Conservation (phyloP, 192 early-diverging fungal genomes). For the Radiomyces spectabilis region DNA sequence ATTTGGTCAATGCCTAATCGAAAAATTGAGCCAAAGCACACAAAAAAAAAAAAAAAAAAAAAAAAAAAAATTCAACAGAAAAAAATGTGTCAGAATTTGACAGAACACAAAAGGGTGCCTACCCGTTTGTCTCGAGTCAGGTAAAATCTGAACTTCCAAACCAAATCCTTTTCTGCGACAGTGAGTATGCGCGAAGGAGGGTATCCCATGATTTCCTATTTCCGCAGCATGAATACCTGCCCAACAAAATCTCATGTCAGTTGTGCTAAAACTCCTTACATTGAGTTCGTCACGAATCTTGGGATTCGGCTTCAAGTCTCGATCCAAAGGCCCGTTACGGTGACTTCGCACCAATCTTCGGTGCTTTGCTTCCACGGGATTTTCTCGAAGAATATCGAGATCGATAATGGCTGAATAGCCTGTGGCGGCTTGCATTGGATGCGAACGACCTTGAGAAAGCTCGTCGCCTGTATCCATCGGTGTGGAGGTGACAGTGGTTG, state of each 20-base stretch:
- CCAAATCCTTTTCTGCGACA: slow-evolving; percentile 84
- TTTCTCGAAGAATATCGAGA: slow-evolving; percentile 83
- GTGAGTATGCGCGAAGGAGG: slow-evolving; percentile 84
- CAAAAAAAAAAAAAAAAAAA: background rate
- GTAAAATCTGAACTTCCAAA: slow-evolving; percentile 98
- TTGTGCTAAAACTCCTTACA: too few relatives aligned
- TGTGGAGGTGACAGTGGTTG: slow-evolving; percentile 3
- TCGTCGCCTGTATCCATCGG: slow-evolving; percentile 2
- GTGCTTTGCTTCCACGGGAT: slow-evolving; percentile 94
- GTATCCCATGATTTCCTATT: slow-evolving; percentile 83
- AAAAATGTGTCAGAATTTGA: background rate
- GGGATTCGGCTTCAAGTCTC: slow-evolving; percentile 95
- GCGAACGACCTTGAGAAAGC: background rate
- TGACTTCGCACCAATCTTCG: slow-evolving; percentile 83
- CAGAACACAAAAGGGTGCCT: slow-evolving; percentile 1
- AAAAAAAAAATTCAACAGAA: background rate
- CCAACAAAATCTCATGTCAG: too few relatives aligned
- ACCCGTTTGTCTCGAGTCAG: slow-evolving; percentile 88
- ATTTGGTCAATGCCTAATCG: slow-evolving; percentile 96
- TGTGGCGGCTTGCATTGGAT: background rate
- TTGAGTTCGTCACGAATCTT: slow-evolving; percentile 95
- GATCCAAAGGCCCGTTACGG: slow-evolving; percentile 82
- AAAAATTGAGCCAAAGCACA: too few relatives aligned
- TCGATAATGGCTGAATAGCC: slow-evolving; percentile 52
- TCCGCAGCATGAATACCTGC: too few relatives aligned